These are phyloP conservation scores for Ceratonia siliqua DNA, from an alignment of 306 rosid species.

Conservation along the genomic window DNA sequence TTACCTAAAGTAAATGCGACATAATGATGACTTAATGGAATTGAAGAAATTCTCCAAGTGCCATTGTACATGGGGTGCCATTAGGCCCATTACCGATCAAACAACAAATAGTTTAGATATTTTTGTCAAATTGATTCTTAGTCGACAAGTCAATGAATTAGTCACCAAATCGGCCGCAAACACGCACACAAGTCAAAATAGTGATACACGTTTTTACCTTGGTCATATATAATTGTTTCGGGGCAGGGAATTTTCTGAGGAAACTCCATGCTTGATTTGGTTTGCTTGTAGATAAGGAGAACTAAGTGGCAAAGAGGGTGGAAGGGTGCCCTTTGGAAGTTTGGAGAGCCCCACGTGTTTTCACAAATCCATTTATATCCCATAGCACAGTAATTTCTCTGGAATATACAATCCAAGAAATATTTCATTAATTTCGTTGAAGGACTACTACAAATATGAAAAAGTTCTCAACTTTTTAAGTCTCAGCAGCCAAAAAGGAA, in stretches of 20 bases:
- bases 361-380: not conserved
- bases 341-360: not conserved
- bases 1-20: not conserved
- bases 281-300: too few relatives aligned
- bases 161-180: not conserved
- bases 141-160: not conserved
- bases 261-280: not conserved
- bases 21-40: not conserved
- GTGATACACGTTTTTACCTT: constrained; percentile 9
- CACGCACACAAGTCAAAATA: not conserved
- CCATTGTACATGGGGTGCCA: not conserved
- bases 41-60: not conserved
- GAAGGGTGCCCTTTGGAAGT: not conserved
- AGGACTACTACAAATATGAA: not conserved
- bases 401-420: not conserved
- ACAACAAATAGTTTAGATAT: not conserved
- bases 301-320: not conserved
- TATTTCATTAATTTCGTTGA: not conserved
- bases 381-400: not conserved
- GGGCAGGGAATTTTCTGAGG: not conserved
- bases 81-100: not conserved
- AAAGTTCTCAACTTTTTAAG: not conserved
- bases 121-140: not conserved
- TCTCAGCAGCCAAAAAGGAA: not conserved
- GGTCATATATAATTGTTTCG: not conserved